Percentiles rank a stretch among this genome's conserved stretches.
Evolutionary conservation across 2,329 filamentous ascomycete genomes (phyloP).

Genomic region (Acarospora socialis): DNA sequence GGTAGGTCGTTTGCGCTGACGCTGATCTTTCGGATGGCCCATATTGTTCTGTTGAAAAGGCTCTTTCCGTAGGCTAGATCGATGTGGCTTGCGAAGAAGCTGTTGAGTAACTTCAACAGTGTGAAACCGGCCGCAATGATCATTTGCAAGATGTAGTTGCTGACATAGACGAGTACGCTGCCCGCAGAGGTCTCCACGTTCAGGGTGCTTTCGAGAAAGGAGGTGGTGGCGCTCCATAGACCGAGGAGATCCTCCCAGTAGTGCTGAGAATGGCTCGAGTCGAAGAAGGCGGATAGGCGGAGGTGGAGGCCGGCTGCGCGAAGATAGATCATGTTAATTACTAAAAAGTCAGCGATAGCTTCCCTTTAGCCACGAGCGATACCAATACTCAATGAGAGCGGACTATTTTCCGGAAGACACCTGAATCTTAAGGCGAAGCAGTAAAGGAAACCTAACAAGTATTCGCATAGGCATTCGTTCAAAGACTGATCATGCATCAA

Average conservation of each 20-base stretch:
- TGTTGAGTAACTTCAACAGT: conserved; percentile 51
- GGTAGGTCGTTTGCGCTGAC: conserved; percentile 49
- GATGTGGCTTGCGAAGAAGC: conserved; percentile 44
- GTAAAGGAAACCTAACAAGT: background rate
- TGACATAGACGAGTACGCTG: conserved; percentile 37
- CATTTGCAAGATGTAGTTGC: conserved; percentile 53
- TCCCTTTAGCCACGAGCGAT: too few species aligned
- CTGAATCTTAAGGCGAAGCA: conserved; percentile 2
- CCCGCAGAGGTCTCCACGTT: conserved; percentile 29
- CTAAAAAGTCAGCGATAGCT: conserved; percentile 14
- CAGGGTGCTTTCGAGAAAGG: conserved; percentile 33
- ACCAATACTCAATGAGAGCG: too few species aligned
- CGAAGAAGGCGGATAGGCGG: conserved; percentile 36
- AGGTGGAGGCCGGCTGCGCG: conserved; percentile 34
- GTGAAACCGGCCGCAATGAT: conserved; percentile 51
- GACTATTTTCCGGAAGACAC: too few species aligned
- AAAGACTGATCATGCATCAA: too few species aligned
- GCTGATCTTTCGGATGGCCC: conserved; percentile 44
- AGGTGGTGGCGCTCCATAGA: conserved; percentile 31
- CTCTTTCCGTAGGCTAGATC: conserved; percentile 41
- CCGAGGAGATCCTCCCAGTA: conserved; percentile 32
- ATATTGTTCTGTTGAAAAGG: conserved; percentile 45
- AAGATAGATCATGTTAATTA: conserved; percentile 33
- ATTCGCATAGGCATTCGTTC: too few species aligned
- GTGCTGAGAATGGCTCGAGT: conserved; percentile 30